These are phyloP conservation scores for Grammothele lineata DNA, from an alignment of 768 basidiomycete genomes.

Conservation along the genomic window DNA sequence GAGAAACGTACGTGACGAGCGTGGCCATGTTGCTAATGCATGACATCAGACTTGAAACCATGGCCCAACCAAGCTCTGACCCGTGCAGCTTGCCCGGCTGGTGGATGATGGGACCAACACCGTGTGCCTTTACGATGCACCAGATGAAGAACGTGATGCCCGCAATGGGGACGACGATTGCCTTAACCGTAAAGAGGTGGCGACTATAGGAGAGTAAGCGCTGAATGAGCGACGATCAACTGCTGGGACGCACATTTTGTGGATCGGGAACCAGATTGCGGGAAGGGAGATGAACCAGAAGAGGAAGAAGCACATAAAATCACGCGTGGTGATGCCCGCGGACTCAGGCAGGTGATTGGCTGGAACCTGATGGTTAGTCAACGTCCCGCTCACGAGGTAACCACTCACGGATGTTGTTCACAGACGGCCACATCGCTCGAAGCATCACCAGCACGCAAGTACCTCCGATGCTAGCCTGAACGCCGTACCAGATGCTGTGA, in stretches of 20 bases:
- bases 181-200: conserved; percentile 78
- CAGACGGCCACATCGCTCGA: conserved; percentile 71
- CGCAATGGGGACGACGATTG: conserved; percentile 65
- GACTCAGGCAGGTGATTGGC: conserved; percentile 70
- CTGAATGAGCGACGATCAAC: conserved; percentile 8
- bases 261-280: conserved; percentile 79
- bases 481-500: conserved; percentile 68
- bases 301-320: conserved; percentile 80
- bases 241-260: conserved; percentile 56
- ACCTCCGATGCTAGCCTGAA: conserved; percentile 81
- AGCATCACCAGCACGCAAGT: conserved; percentile 73
- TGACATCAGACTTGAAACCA: conserved; percentile 68
- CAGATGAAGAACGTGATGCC: conserved; percentile 73
- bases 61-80: conserved; percentile 68
- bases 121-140: conserved; percentile 73
- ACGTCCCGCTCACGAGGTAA: not conserved
- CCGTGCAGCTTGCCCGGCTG: conserved; percentile 63
- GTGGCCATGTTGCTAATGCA: conserved; percentile 81
- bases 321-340: conserved; percentile 69
- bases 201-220: conserved; percentile 36
- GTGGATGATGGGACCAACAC: conserved; percentile 70
- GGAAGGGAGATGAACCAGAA: conserved; percentile 82
- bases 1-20: conserved; percentile 51
- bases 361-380: no score
- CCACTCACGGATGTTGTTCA: conserved; percentile 57